phyloP scores from a whole-genome alignment of 176 grass and related monocot species.

The Carex kokanica region DNA sequence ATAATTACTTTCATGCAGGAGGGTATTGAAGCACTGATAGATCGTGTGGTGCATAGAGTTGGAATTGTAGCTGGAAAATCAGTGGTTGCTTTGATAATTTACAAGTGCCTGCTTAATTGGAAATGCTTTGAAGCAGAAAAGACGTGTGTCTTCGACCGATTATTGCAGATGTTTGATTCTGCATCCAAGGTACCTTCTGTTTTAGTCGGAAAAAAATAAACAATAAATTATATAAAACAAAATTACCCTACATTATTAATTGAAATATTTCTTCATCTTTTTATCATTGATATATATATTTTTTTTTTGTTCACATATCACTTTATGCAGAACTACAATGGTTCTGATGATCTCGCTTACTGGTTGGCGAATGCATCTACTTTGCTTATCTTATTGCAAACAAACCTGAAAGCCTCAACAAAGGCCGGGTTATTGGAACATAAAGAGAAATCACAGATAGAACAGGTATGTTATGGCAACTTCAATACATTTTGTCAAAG shows the following conservation, averaged over 20 bases:
- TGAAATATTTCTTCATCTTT: neutral
- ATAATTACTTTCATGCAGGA: slow-evolving; percentile 51
- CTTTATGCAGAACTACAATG: slow-evolving; percentile 55
- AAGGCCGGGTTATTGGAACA: slow-evolving; percentile 38
- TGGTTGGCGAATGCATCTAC: slow-evolving; percentile 88
- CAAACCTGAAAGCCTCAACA: slow-evolving; percentile 65
- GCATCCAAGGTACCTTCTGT: slow-evolving; percentile 62
- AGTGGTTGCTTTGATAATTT: slow-evolving; percentile 78
- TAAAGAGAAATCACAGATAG: slow-evolving; percentile 58
- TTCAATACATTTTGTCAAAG: neutral
- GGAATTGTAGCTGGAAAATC: slow-evolving; percentile 77
- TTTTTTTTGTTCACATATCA: slow-evolving; percentile 15
- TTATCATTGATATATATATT: neutral
- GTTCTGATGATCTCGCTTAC: slow-evolving; percentile 83
- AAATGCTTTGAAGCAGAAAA: slow-evolving; percentile 92
- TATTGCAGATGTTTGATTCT: slow-evolving; percentile 85
- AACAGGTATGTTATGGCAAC: slow-evolving; percentile 37
- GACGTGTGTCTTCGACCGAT: slow-evolving; percentile 73
- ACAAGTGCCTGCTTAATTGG: slow-evolving; percentile 95
- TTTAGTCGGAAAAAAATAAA: neutral
- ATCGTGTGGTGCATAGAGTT: slow-evolving; percentile 66
- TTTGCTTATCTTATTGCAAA: slow-evolving; percentile 87
- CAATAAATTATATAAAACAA: neutral
- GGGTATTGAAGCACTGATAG: slow-evolving; percentile 69
- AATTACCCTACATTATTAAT: neutral